phyloP scores from a whole-genome alignment of 1,139 yeast species.

The Candida dubliniensis region DNA sequence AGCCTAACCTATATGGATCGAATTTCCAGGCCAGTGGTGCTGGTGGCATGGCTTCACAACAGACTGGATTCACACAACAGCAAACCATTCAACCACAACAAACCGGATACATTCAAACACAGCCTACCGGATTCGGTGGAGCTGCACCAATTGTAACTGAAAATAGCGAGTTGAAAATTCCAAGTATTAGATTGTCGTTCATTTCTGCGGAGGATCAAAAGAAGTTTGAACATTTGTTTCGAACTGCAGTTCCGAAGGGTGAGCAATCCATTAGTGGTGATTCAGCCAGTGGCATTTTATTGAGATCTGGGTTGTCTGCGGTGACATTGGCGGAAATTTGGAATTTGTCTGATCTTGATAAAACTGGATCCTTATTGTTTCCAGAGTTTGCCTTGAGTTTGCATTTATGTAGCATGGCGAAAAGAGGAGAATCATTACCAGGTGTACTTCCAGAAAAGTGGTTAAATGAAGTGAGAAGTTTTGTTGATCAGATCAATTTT shows the following conservation, averaged over 20 bases:
- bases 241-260: constrained; percentile 73
- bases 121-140: constrained; percentile 37
- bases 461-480: constrained; percentile 78
- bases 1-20: constrained; percentile 13
- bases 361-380: constrained; percentile 79
- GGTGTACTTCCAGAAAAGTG: constrained; percentile 67
- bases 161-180: constrained; percentile 51
- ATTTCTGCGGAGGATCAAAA: constrained; percentile 82
- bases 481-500: constrained; percentile 86
- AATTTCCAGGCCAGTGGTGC: constrained; percentile 15
- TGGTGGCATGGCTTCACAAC: constrained; percentile 32
- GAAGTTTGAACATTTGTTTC: constrained; percentile 79
- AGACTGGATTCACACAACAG: constrained; percentile 16
- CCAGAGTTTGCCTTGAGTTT: constrained; percentile 95
- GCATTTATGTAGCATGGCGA: constrained; percentile 77
- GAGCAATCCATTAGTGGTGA: constrained; percentile 78
- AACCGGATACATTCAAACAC: constrained; percentile 37
- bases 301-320: constrained; percentile 79
- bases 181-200: constrained; percentile 74
- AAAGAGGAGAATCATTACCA: constrained; percentile 80
- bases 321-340: constrained; percentile 82
- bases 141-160: constrained; percentile 29
- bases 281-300: constrained; percentile 73
- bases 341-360: constrained; percentile 85
- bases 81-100: constrained; percentile 25